These are phyloP conservation scores for Voacanga thouarsii DNA, from an alignment of 257 asterid species.

Conservation along the genomic window DNA sequence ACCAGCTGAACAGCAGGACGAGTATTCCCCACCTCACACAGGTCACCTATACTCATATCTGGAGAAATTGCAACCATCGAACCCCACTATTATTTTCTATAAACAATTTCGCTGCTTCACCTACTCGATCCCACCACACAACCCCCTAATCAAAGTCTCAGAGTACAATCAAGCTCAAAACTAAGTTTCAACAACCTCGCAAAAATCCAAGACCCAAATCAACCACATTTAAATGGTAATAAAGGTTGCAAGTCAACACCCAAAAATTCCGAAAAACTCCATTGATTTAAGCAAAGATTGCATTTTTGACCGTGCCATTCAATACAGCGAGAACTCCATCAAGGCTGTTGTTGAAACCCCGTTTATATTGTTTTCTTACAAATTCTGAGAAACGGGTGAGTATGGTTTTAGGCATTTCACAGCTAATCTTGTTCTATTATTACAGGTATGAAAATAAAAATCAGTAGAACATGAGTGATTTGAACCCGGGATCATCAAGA, in stretches of 20 bases:
- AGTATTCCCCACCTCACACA: background rate
- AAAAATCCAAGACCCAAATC: background rate
- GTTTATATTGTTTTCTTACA: background rate
- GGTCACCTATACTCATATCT: background rate
- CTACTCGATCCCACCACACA: background rate
- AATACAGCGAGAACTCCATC: background rate
- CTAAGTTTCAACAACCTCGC: background rate
- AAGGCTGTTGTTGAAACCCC: background rate
- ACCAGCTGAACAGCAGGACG: background rate
- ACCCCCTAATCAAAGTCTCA: background rate
- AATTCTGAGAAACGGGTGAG: background rate
- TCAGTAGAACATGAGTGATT: background rate
- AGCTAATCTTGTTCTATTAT: too few species aligned
- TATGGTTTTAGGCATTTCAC: background rate
- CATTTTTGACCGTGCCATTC: background rate
- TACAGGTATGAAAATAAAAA: background rate
- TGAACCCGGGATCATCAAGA: background rate
- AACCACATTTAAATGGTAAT: background rate
- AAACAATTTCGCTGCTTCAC: background rate
- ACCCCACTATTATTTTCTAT: background rate
- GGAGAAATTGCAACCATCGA: background rate
- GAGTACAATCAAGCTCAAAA: background rate
- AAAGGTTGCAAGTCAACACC: background rate
- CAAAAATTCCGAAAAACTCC: background rate
- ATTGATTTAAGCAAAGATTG: background rate